phyloP scores from a whole-genome alignment of 2,329 filamentous ascomycete genomes.

The Teratosphaeria zuluensis region DNA sequence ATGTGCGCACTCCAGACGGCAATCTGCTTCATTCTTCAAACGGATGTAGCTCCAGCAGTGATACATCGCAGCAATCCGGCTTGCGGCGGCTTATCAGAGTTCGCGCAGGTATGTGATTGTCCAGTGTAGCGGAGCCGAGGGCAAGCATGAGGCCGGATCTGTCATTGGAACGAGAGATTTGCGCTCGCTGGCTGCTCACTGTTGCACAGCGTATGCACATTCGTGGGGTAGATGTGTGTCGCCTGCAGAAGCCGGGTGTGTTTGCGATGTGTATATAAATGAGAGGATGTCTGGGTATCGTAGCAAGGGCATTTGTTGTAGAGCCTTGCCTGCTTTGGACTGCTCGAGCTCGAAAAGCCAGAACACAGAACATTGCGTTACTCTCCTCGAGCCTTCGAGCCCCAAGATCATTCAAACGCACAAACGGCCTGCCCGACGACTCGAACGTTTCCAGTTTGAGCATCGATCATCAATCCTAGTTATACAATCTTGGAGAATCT shows the following conservation, averaged over 20 bases:
- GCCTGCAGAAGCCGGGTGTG: not conserved
- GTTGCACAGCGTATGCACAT: not conserved
- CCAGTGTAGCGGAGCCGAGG: not conserved
- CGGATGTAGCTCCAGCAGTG: not conserved
- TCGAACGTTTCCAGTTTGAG: no score
- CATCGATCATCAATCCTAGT: no score
- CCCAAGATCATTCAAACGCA: no score
- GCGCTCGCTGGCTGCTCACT: not conserved
- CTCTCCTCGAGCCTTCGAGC: no score
- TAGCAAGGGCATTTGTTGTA: not conserved
- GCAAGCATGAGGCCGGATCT: not conserved
- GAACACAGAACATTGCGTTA: no score
- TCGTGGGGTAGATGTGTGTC: not conserved
- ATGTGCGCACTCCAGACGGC: not conserved
- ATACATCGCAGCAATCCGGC: not conserved
- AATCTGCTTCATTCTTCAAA: not conserved
- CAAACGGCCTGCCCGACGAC: no score
- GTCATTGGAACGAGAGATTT: not conserved
- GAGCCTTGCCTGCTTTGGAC: not conserved
- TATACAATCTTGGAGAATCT: no score
- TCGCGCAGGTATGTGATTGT: not conserved
- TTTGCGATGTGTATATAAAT: not conserved
- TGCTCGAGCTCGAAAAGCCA: not conserved
- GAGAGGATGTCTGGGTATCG: not conserved
- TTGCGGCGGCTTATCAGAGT: not conserved